Conservation (phyloP, 768 basidiomycete genomes). For the Mycena maculata region DNA sequence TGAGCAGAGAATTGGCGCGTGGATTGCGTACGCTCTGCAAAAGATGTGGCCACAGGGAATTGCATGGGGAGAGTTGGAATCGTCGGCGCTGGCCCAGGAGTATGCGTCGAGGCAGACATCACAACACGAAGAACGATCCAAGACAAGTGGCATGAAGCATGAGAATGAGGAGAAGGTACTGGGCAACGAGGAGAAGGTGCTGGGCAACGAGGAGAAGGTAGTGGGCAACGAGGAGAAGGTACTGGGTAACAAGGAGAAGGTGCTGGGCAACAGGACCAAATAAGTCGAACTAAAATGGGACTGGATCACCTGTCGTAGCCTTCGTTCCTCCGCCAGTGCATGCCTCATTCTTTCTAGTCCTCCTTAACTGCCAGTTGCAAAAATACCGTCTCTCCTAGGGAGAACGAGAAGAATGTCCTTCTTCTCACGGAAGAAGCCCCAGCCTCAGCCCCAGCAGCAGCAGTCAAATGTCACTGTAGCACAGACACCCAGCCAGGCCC, state of each 20-base stretch:
- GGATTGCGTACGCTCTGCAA: constrained; percentile 75
- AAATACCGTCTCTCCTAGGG: constrained; percentile 74
- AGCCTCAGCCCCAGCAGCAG: constrained; percentile 58
- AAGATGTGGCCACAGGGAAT: constrained; percentile 86
- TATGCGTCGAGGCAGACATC: constrained; percentile 81
- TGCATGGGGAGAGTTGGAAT: constrained; percentile 73
- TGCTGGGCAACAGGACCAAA: background rate
- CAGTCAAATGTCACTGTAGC: constrained; percentile 64
- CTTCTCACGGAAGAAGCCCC: constrained; percentile 90
- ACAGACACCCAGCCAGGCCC: constrained; percentile 75
- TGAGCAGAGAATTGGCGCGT: too few species aligned
- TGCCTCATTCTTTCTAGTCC: constrained; percentile 11
- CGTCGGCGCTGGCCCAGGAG: constrained; percentile 59
- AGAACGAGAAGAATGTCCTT: constrained; percentile 89
- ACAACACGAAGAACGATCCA: constrained; percentile 78
- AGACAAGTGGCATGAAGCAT: constrained; percentile 58
- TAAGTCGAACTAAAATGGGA: background rate
- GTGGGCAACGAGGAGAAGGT: too few species aligned
- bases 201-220: too few species aligned
- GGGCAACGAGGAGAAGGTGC: too few species aligned
- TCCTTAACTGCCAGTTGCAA: constrained; percentile 45
- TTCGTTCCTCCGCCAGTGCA: background rate
- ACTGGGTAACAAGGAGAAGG: too few species aligned
- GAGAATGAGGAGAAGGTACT: too few species aligned
- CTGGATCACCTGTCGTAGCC: background rate